A percentile compares a stretch with the other conserved stretches of the same genome.
These are phyloP conservation scores for Chondrostereum purpureum DNA, from an alignment of 1,284 basidiomycete species.

Conservation along the genomic window DNA sequence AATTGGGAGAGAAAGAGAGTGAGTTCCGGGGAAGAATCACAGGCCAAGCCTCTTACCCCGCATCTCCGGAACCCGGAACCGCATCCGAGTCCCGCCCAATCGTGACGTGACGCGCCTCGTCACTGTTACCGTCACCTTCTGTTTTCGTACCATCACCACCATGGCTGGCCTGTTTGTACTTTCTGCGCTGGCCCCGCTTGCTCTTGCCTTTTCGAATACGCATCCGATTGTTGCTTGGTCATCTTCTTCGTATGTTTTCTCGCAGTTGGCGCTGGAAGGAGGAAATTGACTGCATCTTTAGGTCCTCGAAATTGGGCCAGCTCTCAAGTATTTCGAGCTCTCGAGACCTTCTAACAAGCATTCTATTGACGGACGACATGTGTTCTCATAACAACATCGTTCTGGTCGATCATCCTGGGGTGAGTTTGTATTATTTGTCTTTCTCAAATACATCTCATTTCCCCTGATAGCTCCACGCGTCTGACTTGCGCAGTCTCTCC, in stretches of 20 bases:
- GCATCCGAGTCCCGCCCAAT: no score
- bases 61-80: no score
- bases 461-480: constrained; percentile 53
- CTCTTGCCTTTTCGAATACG: constrained; percentile 51
- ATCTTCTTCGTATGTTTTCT: constrained; percentile 41
- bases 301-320: constrained; percentile 36
- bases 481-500: constrained; percentile 56
- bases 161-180: not conserved
- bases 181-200: constrained; percentile 34
- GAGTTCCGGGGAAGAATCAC: not conserved
- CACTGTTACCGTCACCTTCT: no score
- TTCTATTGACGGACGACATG: constrained; percentile 40
- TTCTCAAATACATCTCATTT: constrained; percentile 1
- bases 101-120: no score
- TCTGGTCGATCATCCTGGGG: constrained; percentile 62
- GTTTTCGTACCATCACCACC: not conserved
- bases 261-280: not conserved
- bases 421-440: constrained; percentile 30
- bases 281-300: constrained; percentile 5
- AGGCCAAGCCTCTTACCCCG: no score
- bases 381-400: constrained; percentile 62
- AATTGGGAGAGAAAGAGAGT: no score
- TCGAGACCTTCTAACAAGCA: constrained; percentile 32
- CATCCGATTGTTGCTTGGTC: constrained; percentile 67
- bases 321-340: constrained; percentile 23